Base-by-base conservation (phyloP, 768 basidiomycete genomes). In the Lyophyllum decastes region DNA sequence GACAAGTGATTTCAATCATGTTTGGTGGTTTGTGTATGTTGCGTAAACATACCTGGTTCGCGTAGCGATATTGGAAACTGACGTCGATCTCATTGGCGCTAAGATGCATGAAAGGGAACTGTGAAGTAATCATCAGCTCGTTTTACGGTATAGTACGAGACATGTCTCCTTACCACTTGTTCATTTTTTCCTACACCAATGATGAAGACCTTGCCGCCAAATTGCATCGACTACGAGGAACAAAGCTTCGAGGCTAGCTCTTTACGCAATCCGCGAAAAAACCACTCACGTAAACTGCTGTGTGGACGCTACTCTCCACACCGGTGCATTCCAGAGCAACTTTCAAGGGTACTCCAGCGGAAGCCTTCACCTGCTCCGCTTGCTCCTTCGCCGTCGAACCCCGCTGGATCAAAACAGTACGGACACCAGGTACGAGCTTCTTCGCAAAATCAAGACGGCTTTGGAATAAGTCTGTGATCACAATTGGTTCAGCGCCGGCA, bases 91-190 rank as follows among this genome's bases (percentile, higher is more conserved):
- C 87, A 57, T 87, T 87, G 27, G 83, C 85, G 60, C 83, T 85
- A 38, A 88, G 76, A 62, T 87, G 83, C 87, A 88, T 88, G 70
- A 88, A 88, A 17, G 87, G 87, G 73, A 88, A 87, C 82, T 82
- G 35, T 43, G 49, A 50, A 35, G 17, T 35, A n/a, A 16, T 9
- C 34, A 21, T 46, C 22, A 46, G 47, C 19, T 16, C 38, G 40
- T 11, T 24, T 49, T 19, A 43, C 21, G 45, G 51, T 21, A 24
- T 33, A 40, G 12, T 40, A 54, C 16, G 16, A 21, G 52, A 22
- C 0, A 22, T 8, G 21, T 47, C 44, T 46, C 64, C 77, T 66
- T 60, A 86, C 85, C 66, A 73, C 53, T 70, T 82, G 84, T 70
- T 88, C 85, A 65, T 78, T 81, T 69, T 84, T 83, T 22, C 87